Evolutionary conservation across 169 alveolate genomes (phyloP).

Genomic region (Cryptosporidium muris): DNA sequence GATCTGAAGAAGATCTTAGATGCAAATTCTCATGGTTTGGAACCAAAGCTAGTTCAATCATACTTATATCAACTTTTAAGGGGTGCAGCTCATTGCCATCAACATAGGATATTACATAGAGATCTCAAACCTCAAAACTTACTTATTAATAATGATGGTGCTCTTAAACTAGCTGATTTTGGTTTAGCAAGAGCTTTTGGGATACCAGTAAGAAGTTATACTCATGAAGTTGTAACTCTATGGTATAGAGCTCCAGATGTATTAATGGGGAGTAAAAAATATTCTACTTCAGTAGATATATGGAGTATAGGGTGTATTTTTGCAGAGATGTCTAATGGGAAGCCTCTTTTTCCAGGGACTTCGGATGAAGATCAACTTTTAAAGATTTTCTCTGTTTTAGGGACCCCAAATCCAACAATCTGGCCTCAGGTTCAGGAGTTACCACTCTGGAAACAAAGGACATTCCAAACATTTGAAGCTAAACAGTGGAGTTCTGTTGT

Average conservation of each 20-base stretch:
- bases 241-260: constrained; percentile 99
- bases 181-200: constrained; percentile 98
- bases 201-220: constrained; percentile 96
- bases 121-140: constrained; percentile 99
- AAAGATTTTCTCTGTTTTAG: constrained; percentile 94
- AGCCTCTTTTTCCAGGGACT: constrained; percentile 95
- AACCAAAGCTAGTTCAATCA: constrained; percentile 85
- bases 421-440: constrained; percentile 94
- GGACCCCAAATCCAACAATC: constrained; percentile 91
- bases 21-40: constrained; percentile 85
- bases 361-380: constrained; percentile 97
- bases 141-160: constrained; percentile 90
- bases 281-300: constrained; percentile 98
- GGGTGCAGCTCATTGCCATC: constrained; percentile 96
- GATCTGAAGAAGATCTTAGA: constrained; percentile 96
- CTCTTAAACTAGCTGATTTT: constrained; percentile 97
- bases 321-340: constrained; percentile 96
- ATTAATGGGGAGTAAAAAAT: constrained; percentile 95
- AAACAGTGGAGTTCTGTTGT: constrained; percentile 61
- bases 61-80: constrained; percentile 92
- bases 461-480: constrained; percentile 49
- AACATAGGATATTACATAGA: constrained; percentile 96
- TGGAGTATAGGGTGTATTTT: constrained; percentile 98
- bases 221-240: constrained; percentile 98
- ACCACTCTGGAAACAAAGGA: constrained; percentile 90